These are phyloP conservation scores for Pseudoneurospora amorphoporcata DNA, from an alignment of 495 filamentous ascomycete genomes.

Conservation along the genomic window DNA sequence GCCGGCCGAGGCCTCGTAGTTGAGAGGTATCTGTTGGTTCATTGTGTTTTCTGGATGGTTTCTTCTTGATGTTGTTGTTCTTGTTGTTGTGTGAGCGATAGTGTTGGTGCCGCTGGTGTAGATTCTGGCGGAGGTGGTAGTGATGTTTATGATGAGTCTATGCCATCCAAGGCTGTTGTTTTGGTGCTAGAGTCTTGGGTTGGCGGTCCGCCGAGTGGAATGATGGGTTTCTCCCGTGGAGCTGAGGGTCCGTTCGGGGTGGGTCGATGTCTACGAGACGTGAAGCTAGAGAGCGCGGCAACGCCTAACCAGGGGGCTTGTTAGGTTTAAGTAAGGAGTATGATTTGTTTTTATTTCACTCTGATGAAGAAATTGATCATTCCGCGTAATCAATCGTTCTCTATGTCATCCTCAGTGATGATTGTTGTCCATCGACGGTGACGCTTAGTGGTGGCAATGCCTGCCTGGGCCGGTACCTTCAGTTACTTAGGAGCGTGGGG, in stretches of 20 bases:
- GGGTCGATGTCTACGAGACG: not conserved
- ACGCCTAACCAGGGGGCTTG: not conserved
- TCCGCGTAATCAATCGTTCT: not conserved
- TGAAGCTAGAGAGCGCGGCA: not conserved
- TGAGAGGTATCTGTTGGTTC: conserved; percentile 51
- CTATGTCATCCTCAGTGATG: not conserved
- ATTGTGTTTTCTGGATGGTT: conserved; percentile 11
- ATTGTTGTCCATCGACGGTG: not conserved
- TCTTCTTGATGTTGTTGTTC: not conserved
- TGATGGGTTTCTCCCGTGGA: not conserved
- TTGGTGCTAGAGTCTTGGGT: not conserved
- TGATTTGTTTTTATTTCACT: not conserved
- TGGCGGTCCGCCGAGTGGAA: not conserved
- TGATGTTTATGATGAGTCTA: not conserved
- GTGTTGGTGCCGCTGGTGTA: not conserved
- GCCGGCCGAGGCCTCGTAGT: conserved; percentile 63
- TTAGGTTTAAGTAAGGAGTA: too few species aligned
- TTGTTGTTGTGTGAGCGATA: not conserved
- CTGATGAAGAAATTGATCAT: not conserved
- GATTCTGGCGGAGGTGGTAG: not conserved
- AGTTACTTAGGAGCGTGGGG: not conserved
- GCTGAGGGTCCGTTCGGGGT: not conserved
- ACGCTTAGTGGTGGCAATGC: not conserved
- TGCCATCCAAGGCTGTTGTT: not conserved
- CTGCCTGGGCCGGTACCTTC: not conserved